Percentiles rank a stretch among this genome's conserved stretches.
phyloP scores from a whole-genome alignment of 257 asterid species.

The Haberlea rhodopensis region DNA sequence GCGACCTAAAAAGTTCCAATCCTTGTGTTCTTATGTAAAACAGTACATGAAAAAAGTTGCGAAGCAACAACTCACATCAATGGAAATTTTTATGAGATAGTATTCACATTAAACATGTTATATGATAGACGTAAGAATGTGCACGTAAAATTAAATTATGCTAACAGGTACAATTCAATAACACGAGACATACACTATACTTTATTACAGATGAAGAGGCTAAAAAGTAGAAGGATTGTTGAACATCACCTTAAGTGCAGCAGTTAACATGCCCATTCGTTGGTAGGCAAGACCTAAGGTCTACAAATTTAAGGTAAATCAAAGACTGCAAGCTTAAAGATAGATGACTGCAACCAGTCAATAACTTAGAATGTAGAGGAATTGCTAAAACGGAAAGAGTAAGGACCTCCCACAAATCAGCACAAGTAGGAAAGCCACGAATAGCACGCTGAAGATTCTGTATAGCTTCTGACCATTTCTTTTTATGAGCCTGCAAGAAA shows the following conservation, averaged over 20 bases:
- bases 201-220: conserved; percentile 4
- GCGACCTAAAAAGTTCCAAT: no score
- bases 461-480: conserved; percentile 91
- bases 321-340: conserved; percentile 17
- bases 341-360: conserved; percentile 3
- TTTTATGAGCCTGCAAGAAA: conserved; percentile 62
- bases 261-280: conserved; percentile 94
- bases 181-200: background rate
- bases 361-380: conserved; percentile 13
- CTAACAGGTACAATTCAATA: conserved; percentile 1
- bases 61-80: conserved; percentile 13
- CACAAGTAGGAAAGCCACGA: conserved; percentile 82
- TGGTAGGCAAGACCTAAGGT: conserved; percentile 91
- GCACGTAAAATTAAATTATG: conserved; percentile 16
- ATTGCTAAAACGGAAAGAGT: background rate
- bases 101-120: background rate
- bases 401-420: conserved; percentile 94
- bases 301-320: conserved; percentile 39
- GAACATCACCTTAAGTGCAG: conserved; percentile 80
- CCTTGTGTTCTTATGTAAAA: background rate
- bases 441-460: conserved; percentile 91
- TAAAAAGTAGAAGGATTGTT: conserved; percentile 2
- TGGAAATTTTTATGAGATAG: conserved; percentile 2
- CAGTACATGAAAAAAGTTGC: background rate
- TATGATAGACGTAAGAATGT: background rate